Percentiles rank a stretch among this genome's conserved stretches.
Conservation (phyloP, 768 basidiomycete genomes). For the Hypholoma fasciculare region DNA sequence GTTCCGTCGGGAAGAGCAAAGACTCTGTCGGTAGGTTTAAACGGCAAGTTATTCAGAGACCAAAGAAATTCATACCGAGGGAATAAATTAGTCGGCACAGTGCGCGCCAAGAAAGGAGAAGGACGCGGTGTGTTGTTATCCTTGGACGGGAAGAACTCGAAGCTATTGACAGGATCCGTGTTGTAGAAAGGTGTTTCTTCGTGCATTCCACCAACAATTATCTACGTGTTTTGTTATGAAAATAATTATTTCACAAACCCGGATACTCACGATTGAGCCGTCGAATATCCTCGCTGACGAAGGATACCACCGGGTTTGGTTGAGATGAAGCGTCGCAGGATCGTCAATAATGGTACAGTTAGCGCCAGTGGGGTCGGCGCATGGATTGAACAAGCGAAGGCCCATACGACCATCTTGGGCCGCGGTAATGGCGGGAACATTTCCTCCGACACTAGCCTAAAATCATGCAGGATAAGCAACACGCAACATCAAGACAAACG, state of each 20-base stretch:
- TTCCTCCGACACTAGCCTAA: slow-evolving; percentile 31
- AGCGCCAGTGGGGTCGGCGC: slow-evolving; percentile 27
- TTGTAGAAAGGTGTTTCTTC: slow-evolving; percentile 57
- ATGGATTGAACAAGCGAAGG: slow-evolving; percentile 39
- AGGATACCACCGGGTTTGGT: slow-evolving; percentile 41
- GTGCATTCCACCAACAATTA: slow-evolving; percentile 29
- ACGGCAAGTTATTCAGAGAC: too few species aligned
- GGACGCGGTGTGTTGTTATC: slow-evolving; percentile 33
- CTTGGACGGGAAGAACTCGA: slow-evolving; percentile 42
- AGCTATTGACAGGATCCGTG: slow-evolving; percentile 49
- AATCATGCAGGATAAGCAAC: neutral
- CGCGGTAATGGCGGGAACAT: slow-evolving; percentile 25
- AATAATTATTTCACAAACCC: slow-evolving; percentile 16
- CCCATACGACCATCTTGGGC: slow-evolving; percentile 35
- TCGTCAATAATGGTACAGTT: slow-evolving; percentile 38
- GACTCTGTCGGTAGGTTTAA: slow-evolving; percentile 14
- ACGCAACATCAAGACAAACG: neutral
- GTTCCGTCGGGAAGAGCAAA: slow-evolving; percentile 28
- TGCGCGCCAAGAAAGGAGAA: slow-evolving; percentile 25
- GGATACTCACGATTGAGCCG: slow-evolving; percentile 29
- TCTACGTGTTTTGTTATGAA: slow-evolving; percentile 10
- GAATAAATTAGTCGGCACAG: slow-evolving; percentile 27
- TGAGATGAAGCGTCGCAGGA: slow-evolving; percentile 30
- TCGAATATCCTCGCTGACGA: slow-evolving; percentile 34
- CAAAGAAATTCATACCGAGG: slow-evolving; percentile 21